Evolutionary conservation across 2,329 filamentous ascomycete genomes (phyloP).

Genomic region (Trichoderma endophyticum): DNA sequence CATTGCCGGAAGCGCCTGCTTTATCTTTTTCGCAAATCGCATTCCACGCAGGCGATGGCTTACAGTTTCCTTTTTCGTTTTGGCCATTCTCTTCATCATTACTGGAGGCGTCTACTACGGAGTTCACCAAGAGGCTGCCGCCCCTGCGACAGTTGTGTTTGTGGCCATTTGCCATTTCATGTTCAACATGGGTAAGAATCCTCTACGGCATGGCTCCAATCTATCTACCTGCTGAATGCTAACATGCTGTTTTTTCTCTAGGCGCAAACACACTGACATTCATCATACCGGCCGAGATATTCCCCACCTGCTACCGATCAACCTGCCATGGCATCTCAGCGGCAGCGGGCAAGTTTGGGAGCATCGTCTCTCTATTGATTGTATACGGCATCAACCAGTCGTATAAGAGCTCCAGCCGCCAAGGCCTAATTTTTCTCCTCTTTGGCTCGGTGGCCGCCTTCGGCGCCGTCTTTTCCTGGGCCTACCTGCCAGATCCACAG

Average conservation of each 20-base stretch:
- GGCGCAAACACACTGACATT: slow-evolving; percentile 62
- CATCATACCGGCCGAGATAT: slow-evolving; percentile 62
- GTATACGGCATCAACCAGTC: slow-evolving; percentile 49
- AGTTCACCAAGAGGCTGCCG: slow-evolving; percentile 40
- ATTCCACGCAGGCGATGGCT: slow-evolving; percentile 49
- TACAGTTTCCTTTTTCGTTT: slow-evolving; percentile 46
- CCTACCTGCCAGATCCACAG: slow-evolving; percentile 49
- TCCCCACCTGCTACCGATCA: slow-evolving; percentile 60
- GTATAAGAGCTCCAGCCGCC: slow-evolving; percentile 41
- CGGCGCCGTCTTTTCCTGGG: slow-evolving; percentile 51
- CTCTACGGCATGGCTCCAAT: background rate
- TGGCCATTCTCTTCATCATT: slow-evolving; percentile 46
- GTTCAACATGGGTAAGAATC: slow-evolving; percentile 50
- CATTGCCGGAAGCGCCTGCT: slow-evolving; percentile 48
- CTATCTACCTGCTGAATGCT: background rate
- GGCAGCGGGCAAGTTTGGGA: slow-evolving; percentile 57
- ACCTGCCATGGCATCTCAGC: slow-evolving; percentile 62
- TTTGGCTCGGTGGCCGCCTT: slow-evolving; percentile 49
- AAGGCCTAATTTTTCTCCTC: slow-evolving; percentile 49
- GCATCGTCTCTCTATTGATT: slow-evolving; percentile 49
- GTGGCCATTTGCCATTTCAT: slow-evolving; percentile 53
- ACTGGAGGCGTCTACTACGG: slow-evolving; percentile 51
- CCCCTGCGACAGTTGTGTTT: slow-evolving; percentile 47
- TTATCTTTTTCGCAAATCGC: slow-evolving; percentile 46
- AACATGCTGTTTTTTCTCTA: slow-evolving; percentile 22